These are phyloP conservation scores for Drechslerella coelobrocha DNA, from an alignment of 2,329 filamentous ascomycete species.

Conservation along the genomic window DNA sequence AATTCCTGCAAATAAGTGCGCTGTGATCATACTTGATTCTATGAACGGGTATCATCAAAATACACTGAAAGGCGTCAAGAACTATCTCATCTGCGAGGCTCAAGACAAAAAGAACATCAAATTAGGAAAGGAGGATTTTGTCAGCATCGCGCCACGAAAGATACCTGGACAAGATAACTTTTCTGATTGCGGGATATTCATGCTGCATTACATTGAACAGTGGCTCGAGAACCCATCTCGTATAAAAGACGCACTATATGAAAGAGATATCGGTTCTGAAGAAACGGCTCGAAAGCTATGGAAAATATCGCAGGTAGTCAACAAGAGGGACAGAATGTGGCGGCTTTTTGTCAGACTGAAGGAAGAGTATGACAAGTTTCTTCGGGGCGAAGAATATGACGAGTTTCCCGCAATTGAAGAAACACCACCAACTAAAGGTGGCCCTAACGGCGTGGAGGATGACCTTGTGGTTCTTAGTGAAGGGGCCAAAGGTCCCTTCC, in stretches of 20 bases:
- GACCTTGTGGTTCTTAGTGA: conserved; percentile 5
- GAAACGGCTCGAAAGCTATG: conserved; percentile 37
- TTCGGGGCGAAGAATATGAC: conserved; percentile 9
- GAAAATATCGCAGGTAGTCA: conserved; percentile 28
- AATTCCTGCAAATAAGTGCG: conserved; percentile 13
- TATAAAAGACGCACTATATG: conserved; percentile 33
- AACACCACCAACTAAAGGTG: background rate
- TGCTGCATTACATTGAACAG: conserved; percentile 81
- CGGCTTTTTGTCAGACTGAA: conserved; percentile 23
- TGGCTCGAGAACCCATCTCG: conserved; percentile 73
- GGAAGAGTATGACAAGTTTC: conserved; percentile 35
- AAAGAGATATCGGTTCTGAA: conserved; percentile 24
- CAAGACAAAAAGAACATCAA: conserved; percentile 18
- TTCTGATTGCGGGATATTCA: conserved; percentile 86
- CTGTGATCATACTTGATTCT: conserved; percentile 40
- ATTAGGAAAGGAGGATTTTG: conserved; percentile 57
- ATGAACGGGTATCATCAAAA: conserved; percentile 22
- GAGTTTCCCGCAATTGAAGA: conserved; percentile 34
- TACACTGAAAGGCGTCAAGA: conserved; percentile 24
- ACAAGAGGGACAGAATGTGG: conserved; percentile 40
- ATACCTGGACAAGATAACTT: conserved; percentile 82
- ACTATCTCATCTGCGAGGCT: conserved; percentile 25
- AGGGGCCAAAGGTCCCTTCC: background rate
- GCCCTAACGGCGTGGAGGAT: background rate
- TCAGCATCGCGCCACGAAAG: conserved; percentile 30